Base-by-base conservation (phyloP, 306 rosid species). In the Cicer judaicum region DNA sequence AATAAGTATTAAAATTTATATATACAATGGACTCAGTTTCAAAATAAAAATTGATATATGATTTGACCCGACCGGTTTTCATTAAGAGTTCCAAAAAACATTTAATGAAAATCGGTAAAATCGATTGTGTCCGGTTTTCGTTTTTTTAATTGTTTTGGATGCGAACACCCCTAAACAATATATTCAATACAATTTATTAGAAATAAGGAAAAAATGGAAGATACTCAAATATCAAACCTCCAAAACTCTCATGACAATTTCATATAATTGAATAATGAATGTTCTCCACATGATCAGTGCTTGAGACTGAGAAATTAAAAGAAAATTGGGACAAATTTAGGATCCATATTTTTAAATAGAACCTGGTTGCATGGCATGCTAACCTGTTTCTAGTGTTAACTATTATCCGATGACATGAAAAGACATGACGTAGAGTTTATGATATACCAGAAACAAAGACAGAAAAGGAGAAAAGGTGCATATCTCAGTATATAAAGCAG, bases 191-290 rank as follows among this genome's bases (percentile, higher is more conserved):
- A 67, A 44, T 24, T 19, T 36, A 55, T n/a, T 63, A 54, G 6
- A 64, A 47, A 62, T 1, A 15, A 29, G 44, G 18, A 34, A 74
- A 77, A 69, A 69, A n/a, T 18, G 18, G 49, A n/a, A 68, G 59
- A 69, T 54, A 74, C 67, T 60, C 72, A 82, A 48, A 73, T 68
- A 68, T 19, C 21, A 40, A 76, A 72, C 49, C 40, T 42, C 73
- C 74, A 52, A 13, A 57, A 39, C 65, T 73, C 14, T 43, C 48
- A 39, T 9, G 49, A 64, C 41, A 57, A 71, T 19, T 41, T 44
- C 74, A 24, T 53, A 50, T 63, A n/a, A 21, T 76, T 38, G 29
- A 38, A 56, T 10, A 71, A 55, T 47, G 38, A 55, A 70, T 19
- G 38, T 5, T 38, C 16, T 12, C 14, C 53, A 47, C 6, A 13